These are phyloP conservation scores for Lycium barbarum DNA, from an alignment of 257 asterid species.

Conservation along the genomic window DNA sequence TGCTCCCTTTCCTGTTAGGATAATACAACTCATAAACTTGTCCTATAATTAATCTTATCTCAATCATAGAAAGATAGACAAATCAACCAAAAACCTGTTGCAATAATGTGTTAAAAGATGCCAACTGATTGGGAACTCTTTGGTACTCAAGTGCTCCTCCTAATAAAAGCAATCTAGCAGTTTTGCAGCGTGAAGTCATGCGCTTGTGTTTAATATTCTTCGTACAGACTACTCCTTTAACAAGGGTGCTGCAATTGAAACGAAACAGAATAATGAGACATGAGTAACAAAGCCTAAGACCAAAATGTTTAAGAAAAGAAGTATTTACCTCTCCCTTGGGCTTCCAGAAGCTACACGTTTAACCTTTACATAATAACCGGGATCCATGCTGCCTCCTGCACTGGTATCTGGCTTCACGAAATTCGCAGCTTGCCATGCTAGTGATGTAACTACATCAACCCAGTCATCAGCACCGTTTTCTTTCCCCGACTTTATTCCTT, in stretches of 20 bases:
- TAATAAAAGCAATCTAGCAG: slow-evolving; percentile 78
- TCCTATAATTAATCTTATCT: slow-evolving; percentile 33
- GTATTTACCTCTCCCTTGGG: slow-evolving; percentile 74
- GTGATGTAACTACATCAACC: slow-evolving; percentile 68
- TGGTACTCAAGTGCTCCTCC: slow-evolving; percentile 97
- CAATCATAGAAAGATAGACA: slow-evolving; percentile 25
- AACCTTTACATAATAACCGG: slow-evolving; percentile 82
- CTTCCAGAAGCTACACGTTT: slow-evolving; percentile 93
- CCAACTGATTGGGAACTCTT: slow-evolving; percentile 82
- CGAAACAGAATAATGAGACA: neutral
- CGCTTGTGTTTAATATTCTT: slow-evolving; percentile 97
- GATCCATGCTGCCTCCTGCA: slow-evolving; percentile 99
- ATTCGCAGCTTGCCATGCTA: slow-evolving; percentile 93
- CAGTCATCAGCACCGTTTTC: slow-evolving; percentile 61
- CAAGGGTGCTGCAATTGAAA: slow-evolving; percentile 65
- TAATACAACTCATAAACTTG: slow-evolving; percentile 31
- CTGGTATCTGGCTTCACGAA: slow-evolving; percentile 87
- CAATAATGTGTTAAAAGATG: slow-evolving; percentile 81
- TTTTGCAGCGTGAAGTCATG: slow-evolving; percentile 86
- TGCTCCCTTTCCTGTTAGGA: slow-evolving; percentile 81
- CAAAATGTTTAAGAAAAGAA: slow-evolving; percentile 44
- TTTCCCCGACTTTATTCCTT: slow-evolving; percentile 56
- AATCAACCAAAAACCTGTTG: slow-evolving; percentile 64
- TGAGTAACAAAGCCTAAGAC: neutral
- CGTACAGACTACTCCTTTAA: slow-evolving; percentile 92